phyloP scores from a whole-genome alignment of 306 rosid species.

The Cicer judaicum region DNA sequence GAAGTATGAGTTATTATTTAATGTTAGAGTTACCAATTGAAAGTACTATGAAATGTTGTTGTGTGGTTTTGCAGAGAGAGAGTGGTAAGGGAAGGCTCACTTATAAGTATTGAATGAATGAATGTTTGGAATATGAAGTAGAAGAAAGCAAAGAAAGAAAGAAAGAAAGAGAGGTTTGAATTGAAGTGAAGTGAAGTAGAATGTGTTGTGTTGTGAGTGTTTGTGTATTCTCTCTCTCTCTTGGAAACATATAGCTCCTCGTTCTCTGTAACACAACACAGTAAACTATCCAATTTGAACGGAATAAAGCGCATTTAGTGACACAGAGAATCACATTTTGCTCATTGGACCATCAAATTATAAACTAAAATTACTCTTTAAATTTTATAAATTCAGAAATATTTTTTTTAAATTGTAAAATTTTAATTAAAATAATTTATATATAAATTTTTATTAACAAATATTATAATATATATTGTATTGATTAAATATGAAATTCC shows the following conservation, averaged over 20 bases:
- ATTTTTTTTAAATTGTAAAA: too few relatives aligned
- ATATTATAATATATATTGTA: too few relatives aligned
- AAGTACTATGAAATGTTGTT: slow-evolving; percentile 38
- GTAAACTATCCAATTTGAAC: slow-evolving; percentile 78
- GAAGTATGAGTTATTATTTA: slow-evolving; percentile 39
- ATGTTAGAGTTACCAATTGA: slow-evolving; percentile 36
- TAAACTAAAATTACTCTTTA: too few relatives aligned
- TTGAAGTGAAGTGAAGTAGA: not conserved
- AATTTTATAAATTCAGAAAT: too few relatives aligned
- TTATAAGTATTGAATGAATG: slow-evolving; percentile 43
- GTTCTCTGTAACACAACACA: slow-evolving; percentile 75
- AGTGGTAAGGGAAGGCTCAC: slow-evolving; percentile 28
- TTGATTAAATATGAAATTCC: too few relatives aligned
- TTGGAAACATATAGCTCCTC: slow-evolving; percentile 69
- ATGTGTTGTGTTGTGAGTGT: not conserved
- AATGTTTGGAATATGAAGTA: slow-evolving; percentile 72
- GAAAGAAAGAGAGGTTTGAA: slow-evolving; percentile 24
- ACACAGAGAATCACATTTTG: too few relatives aligned
- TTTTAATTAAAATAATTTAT: too few relatives aligned
- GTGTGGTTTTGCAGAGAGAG: not conserved
- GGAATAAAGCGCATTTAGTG: slow-evolving; percentile 65
- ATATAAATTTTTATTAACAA: too few relatives aligned
- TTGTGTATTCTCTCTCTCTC: slow-evolving; percentile 58
- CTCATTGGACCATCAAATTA: too few relatives aligned
- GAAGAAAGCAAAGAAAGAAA: slow-evolving; percentile 74